Evolutionary conservation across 75 land plant genomes (phyloP), one percentile per base, ranked within the genome.

Genomic region (Cupressus sempervirens): DNA sequence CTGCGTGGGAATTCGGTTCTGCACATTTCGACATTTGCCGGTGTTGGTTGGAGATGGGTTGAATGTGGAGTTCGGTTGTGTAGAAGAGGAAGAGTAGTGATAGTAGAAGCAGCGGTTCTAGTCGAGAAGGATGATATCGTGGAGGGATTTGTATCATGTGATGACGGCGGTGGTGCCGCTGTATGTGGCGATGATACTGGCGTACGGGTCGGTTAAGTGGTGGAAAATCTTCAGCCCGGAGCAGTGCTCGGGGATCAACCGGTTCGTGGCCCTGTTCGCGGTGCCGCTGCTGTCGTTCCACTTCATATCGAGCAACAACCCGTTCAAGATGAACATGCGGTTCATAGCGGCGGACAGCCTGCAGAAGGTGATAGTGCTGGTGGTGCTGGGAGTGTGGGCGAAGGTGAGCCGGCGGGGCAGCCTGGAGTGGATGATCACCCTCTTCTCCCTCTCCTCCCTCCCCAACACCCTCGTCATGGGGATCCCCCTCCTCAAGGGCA

Each of bases 401-500:
- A 86, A 88, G 54, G 84, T 92, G 88, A 83, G 93, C 72, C 81
- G 70, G 18, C 85, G 82, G 81, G 96, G 98, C 15, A 86, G 88
- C 73, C 84, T 96, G 53, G 98, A 96, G 36, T 96, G 98, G 98
- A 80, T 90, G 87, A 96, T 94, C 70, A 96, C 98, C 18, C 83
- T 96, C 32, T 94, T 94, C 90, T 91, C 96, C 23, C 88, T 96
- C 7, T 91, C 91, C 58, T 94, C 98, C 0, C 89, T 96, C 18
- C 98, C 98, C 20, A 96, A 96, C 90, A 96, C 98, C 5, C 89
- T 96, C 68, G 98, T 96, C 36, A 96, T 96, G 98, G 98, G 98
- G 0, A 96, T 94, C 34, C 98, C 98, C 0, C 89, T 96, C 32
- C 80, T 96, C 46, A 91, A 90, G 75, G 98, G 94, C 88, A 96